A percentile compares a stretch with the other conserved stretches of the same genome.
phyloP scores from a whole-genome alignment of 139 green algal species.

The Micromonas pusilla region DNA sequence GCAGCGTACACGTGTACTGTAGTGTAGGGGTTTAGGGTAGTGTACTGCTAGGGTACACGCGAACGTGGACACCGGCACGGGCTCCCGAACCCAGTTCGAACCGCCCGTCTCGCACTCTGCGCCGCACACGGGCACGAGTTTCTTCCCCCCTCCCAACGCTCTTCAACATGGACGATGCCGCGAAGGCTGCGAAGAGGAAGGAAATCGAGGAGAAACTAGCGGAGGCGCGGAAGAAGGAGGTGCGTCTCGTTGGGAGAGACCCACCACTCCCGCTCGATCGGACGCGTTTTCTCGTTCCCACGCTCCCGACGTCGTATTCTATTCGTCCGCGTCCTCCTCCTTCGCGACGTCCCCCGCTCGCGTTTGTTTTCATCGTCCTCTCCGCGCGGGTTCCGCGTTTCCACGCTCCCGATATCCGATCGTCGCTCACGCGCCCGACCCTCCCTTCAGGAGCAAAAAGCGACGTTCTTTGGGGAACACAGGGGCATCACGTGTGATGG shows the following conservation, averaged over 20 bases:
- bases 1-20: no score
- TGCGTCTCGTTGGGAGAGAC: no score
- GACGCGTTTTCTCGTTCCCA: neutral
- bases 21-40: no score
- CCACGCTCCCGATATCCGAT: neutral
- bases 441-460: neutral
- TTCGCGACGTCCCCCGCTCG: neutral
- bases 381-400: neutral
- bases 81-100: no score
- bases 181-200: neutral
- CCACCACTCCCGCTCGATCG: neutral
- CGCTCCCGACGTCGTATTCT: neutral
- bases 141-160: no score
- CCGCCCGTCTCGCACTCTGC: no score
- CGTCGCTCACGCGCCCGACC: neutral
- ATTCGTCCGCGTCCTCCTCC: neutral
- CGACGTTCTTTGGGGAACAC: conserved; percentile 4
- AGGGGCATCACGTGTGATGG: conserved; percentile 1
- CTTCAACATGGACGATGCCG: neutral
- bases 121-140: no score
- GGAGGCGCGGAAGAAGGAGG: neutral
- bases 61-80: no score
- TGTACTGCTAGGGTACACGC: no score
- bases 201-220: neutral
- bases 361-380: no score